Evolutionary conservation across 345 rosid genomes (phyloP), one percentile per base, ranked within the genome.

Genomic region (Citrus cavaleriei): DNA sequence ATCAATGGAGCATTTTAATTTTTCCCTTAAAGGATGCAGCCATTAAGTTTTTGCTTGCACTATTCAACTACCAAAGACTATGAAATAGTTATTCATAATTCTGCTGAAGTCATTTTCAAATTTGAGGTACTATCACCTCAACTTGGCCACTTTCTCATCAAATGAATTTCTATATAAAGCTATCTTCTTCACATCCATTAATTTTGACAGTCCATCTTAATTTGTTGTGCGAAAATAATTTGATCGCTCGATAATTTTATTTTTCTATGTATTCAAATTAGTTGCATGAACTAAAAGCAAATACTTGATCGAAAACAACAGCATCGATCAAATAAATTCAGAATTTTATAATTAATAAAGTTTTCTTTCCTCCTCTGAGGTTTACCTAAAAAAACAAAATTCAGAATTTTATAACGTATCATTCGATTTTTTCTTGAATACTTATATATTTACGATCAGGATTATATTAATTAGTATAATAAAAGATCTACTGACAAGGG

Each of bases 151-250:
- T 72, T 24, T 68, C 60, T 78, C 73, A 40, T 81, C 65, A 49
- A 21, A 61, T n/a, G 12, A 59, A 59, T 75, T 81, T 81, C 78
- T 68, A 59, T 22, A 61, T 75, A 68, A 81, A 75, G 80, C 55
- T 72, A 81, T 30, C 68, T 42, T 62, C 61, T 58, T 75, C 24
- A 42, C 75, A 78, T 67, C 78, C 78, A 10, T 74, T 58, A 72
- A 84, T 75, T 68, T 81, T 51, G 82, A 79, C 77, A 79, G 19
- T 62, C 75, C 78, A 81, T 79, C 84, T 81, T 73, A 62, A 66
- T 77, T 21, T 9, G 46, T 69, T 30, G 59, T 10, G 22, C 60
- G 13, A 14, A 49, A 37, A 16, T 57, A 25, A 57, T 77, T 35
- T 25, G 18, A 40, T 63, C 75, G 35, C 7, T 59, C 12, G 40